phyloP scores from a whole-genome alignment of 257 asterid species.

The Petunia secreta region DNA sequence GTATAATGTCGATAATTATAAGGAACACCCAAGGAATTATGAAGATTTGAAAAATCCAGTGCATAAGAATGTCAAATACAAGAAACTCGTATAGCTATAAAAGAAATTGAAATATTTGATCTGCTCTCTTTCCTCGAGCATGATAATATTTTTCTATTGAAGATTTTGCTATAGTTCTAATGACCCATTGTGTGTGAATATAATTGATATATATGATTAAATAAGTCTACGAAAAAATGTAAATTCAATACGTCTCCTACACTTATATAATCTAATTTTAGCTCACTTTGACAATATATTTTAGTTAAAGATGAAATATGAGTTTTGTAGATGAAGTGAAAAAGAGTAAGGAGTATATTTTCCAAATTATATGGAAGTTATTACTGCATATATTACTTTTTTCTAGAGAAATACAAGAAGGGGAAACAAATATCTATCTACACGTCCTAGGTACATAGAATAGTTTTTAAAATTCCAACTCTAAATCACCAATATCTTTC shows the following conservation, averaged over 20 bases:
- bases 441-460: slow-evolving; percentile 13
- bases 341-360: too few species aligned
- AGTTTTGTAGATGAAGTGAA: too few species aligned
- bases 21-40: too few species aligned
- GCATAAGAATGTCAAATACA: not conserved
- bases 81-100: not conserved
- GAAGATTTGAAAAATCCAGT: too few species aligned
- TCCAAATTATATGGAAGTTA: not conserved
- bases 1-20: too few species aligned
- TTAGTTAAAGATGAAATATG: too few species aligned
- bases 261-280: not conserved
- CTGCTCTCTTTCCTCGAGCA: too few species aligned
- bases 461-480: not conserved
- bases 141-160: too few species aligned
- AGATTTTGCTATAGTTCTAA: too few species aligned
- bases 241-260: too few species aligned
- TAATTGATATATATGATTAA: too few species aligned
- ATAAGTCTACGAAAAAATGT: not conserved
- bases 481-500: not conserved
- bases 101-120: not conserved
- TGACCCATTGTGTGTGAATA: not conserved
- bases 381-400: not conserved
- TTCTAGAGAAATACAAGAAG: slow-evolving; percentile 22
- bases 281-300: too few species aligned
- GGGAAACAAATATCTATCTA: not conserved